Conservation (phyloP, 192 early-diverging fungal genomes). For the Linnemannia zychae region DNA sequence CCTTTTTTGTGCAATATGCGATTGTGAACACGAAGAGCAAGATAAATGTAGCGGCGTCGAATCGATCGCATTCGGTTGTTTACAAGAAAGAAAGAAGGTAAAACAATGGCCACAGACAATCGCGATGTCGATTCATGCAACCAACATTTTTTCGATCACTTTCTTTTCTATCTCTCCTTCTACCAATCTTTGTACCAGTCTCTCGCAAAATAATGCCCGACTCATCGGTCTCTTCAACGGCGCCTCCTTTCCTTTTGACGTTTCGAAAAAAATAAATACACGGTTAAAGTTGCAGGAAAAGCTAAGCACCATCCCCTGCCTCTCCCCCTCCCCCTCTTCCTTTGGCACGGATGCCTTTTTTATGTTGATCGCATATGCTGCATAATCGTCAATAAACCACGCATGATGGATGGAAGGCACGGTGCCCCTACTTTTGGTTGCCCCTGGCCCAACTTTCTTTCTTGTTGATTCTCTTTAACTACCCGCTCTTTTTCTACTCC, state of each 20-base stretch:
- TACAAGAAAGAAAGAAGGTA: too few species aligned
- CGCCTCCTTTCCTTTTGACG: background rate
- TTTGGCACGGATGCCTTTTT: too few species aligned
- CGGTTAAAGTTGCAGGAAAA: background rate
- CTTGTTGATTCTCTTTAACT: too few species aligned
- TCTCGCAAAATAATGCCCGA: background rate
- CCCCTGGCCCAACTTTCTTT: too few species aligned
- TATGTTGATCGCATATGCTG: too few species aligned
- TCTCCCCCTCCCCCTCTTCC: too few species aligned
- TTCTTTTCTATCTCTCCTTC: background rate
- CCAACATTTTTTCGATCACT: background rate
- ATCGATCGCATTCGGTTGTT: background rate
- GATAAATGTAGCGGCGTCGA: background rate
- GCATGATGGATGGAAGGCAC: too few species aligned
- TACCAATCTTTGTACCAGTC: background rate
- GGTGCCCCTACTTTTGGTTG: too few species aligned
- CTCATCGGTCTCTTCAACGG: background rate
- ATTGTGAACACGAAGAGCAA: background rate
- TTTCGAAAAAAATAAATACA: slow-evolving; percentile 1
- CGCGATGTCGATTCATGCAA: background rate
- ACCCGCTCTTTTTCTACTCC: too few species aligned
- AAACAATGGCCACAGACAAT: too few species aligned
- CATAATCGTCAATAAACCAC: too few species aligned
- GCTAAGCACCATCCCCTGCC: background rate
- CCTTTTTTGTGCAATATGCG: too few species aligned